Conservation (phyloP, 164 flowering plant species). For the Vitis cinerea region DNA sequence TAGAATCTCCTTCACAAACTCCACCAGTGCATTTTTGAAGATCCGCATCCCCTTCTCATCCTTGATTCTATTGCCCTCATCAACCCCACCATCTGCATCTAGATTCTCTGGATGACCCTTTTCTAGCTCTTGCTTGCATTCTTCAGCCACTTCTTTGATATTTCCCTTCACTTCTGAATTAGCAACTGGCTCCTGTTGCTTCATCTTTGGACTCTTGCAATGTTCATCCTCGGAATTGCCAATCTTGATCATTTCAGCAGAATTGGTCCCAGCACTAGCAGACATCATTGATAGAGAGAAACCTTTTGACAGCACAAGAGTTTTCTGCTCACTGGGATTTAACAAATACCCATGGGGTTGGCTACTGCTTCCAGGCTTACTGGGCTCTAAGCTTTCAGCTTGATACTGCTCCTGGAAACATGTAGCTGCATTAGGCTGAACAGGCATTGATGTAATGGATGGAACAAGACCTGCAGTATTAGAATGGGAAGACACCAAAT, state of each 20-base stretch:
- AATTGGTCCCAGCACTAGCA: constrained; percentile 2
- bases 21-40: constrained; percentile 78
- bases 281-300: too few relatives aligned
- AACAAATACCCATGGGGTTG: constrained; percentile 6
- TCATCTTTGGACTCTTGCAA: constrained; percentile 14
- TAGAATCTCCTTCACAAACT: constrained; percentile 75
- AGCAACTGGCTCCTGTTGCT: constrained; percentile 16
- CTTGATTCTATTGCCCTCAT: constrained; percentile 35
- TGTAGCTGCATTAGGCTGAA: constrained; percentile 24
- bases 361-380: constrained; percentile 9
- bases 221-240: constrained; percentile 13
- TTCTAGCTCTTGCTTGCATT: constrained; percentile 9
- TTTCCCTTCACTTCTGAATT: constrained; percentile 5
- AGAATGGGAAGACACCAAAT: constrained; percentile 20
- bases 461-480: constrained; percentile 22
- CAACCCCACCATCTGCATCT: constrained; percentile 10
- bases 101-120: constrained; percentile 21
- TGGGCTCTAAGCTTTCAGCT: constrained; percentile 39
- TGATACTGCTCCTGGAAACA: constrained; percentile 31
- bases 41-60: constrained; percentile 57
- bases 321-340: constrained; percentile 9
- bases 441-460: constrained; percentile 7
- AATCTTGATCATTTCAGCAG: constrained; percentile 5
- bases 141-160: constrained; percentile 5
- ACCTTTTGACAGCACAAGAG: too few relatives aligned